These are phyloP conservation scores for Aureobasidium sp. DNA, from an alignment of 2,329 filamentous ascomycete species.

Conservation along the genomic window DNA sequence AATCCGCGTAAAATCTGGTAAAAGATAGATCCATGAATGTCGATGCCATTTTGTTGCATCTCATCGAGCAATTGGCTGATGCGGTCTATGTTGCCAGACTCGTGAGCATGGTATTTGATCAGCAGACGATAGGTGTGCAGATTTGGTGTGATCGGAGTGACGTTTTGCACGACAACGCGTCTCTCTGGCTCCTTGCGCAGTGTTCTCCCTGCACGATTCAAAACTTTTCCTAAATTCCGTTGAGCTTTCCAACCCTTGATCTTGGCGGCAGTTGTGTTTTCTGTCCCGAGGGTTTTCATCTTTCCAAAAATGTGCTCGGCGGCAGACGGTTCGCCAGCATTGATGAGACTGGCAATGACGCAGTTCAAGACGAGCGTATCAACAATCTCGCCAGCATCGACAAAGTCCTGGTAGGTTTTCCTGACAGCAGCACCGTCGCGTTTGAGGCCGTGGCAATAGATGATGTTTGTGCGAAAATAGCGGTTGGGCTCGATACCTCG, in stretches of 20 bases:
- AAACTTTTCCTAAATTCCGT: conserved; percentile 39
- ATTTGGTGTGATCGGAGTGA: conserved; percentile 63
- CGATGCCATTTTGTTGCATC: conserved; percentile 64
- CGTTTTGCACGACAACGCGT: conserved; percentile 53
- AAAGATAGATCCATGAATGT: conserved; percentile 69
- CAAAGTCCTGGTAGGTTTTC: conserved; percentile 71
- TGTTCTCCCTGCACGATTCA: conserved; percentile 39
- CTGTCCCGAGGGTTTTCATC: conserved; percentile 63
- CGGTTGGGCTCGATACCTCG: conserved; percentile 66
- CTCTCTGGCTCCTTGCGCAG: conserved; percentile 41
- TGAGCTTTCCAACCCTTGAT: conserved; percentile 36
- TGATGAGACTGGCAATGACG: conserved; percentile 71
- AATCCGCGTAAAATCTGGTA: conserved; percentile 80
- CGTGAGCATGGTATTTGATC: conserved; percentile 64
- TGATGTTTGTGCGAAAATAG: conserved; percentile 72
- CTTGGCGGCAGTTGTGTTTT: conserved; percentile 27
- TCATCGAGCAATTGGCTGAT: conserved; percentile 69
- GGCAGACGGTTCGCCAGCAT: conserved; percentile 65
- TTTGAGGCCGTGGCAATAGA: conserved; percentile 75
- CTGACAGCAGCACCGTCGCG: conserved; percentile 68
- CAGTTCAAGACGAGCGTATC: conserved; percentile 83
- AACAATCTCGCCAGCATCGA: conserved; percentile 79
- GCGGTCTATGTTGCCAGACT: conserved; percentile 62
- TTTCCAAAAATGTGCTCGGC: conserved; percentile 75
- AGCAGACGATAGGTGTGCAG: conserved; percentile 73